Evolutionary conservation across 495 filamentous ascomycete species (phyloP).

Genomic region (Penicillium turbatum): DNA sequence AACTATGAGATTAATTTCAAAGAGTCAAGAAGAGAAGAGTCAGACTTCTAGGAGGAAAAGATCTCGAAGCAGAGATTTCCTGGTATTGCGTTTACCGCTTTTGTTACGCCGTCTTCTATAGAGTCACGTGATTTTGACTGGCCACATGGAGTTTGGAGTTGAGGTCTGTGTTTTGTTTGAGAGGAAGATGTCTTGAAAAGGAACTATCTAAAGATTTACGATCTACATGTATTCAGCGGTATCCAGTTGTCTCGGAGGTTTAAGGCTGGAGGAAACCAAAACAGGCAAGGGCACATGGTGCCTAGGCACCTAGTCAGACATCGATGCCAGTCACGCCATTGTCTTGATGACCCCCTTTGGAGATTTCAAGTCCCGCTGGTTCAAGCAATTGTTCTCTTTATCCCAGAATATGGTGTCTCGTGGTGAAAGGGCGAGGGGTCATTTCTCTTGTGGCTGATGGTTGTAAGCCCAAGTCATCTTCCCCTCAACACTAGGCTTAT

Average conservation of each 20-base stretch:
- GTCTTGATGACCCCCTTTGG: background rate
- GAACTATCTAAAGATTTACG: background rate
- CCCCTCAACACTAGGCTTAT: too few relatives aligned
- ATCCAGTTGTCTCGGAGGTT: background rate
- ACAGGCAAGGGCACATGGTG: too few relatives aligned
- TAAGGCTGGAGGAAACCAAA: background rate
- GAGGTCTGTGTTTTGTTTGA: background rate
- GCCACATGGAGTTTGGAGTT: background rate
- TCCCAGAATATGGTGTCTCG: too few relatives aligned
- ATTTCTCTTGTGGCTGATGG: too few relatives aligned
- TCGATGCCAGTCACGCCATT: slow-evolving; percentile 3
- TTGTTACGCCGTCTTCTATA: slow-evolving; percentile 13
- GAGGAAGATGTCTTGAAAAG: background rate
- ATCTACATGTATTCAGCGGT: background rate
- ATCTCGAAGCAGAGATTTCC: slow-evolving; percentile 20
- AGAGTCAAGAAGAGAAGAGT: background rate
- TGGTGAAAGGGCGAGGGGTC: too few relatives aligned
- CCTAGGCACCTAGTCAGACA: too few relatives aligned
- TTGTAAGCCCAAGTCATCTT: too few relatives aligned
- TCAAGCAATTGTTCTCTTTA: too few relatives aligned
- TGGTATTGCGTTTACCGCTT: slow-evolving; percentile 17
- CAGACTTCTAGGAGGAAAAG: background rate
- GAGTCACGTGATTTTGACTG: slow-evolving; percentile 11
- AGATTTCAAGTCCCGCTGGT: background rate
- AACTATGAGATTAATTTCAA: background rate